Conservation (phyloP, 2,329 filamentous ascomycete species). For the Ciborinia camelliae region DNA sequence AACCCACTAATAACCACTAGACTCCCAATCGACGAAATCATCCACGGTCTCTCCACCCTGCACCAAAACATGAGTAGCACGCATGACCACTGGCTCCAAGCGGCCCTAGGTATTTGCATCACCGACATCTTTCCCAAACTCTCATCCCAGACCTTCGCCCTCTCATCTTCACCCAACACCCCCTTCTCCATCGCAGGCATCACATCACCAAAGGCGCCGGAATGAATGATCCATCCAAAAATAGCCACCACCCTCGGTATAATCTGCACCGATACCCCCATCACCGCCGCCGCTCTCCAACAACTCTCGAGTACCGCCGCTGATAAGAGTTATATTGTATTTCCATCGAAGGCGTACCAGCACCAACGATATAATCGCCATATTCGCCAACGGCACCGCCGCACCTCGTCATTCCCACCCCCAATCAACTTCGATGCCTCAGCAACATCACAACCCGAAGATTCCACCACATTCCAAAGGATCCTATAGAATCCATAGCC, state of each 20-base stretch:
- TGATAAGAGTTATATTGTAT: neutral
- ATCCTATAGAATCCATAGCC: neutral
- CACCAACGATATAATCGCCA: neutral
- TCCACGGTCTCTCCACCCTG: neutral
- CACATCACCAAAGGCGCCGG: slow-evolving; percentile 97
- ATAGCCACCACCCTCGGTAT: slow-evolving; percentile 95
- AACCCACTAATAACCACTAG: neutral
- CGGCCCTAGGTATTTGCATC: slow-evolving; percentile 91
- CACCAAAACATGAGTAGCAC: slow-evolving; percentile 42
- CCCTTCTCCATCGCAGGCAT: slow-evolving; percentile 88
- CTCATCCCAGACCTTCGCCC: slow-evolving; percentile 74
- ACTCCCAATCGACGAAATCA: slow-evolving; percentile 5
- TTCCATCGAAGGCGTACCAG: slow-evolving; percentile 3
- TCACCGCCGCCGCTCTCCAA: slow-evolving; percentile 50
- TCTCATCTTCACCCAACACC: slow-evolving; percentile 72
- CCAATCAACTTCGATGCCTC: neutral
- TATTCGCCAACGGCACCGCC: neutral
- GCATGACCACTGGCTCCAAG: slow-evolving; percentile 82
- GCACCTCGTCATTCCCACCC: neutral
- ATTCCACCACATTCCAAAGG: neutral
- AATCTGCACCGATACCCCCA: slow-evolving; percentile 84
- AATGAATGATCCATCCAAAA: slow-evolving; percentile 99
- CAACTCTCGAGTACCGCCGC: neutral
- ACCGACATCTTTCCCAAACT: slow-evolving; percentile 99
- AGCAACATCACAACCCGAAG: neutral